Evolutionary conservation across 768 basidiomycete genomes (phyloP).

Genomic region (Pleurotus salmoneostramineus): DNA sequence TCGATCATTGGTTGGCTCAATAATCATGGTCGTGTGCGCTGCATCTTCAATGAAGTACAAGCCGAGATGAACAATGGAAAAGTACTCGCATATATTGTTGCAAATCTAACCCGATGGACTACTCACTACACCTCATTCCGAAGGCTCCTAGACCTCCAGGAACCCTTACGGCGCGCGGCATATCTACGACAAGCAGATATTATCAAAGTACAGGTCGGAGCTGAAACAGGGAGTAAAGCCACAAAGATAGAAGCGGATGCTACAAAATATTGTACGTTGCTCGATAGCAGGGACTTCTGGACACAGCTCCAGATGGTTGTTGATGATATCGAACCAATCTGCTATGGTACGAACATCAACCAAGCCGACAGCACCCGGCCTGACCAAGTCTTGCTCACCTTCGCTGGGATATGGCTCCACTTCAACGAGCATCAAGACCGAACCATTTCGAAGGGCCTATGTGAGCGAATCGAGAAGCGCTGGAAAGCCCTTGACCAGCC

Average conservation of each 20-base stretch:
- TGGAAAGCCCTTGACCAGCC: slow-evolving; percentile 26
- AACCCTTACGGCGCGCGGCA: slow-evolving; percentile 16
- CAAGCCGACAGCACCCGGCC: slow-evolving; percentile 18
- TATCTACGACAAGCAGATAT: slow-evolving; percentile 15
- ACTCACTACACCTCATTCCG: slow-evolving; percentile 23
- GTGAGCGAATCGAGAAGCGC: slow-evolving; percentile 20
- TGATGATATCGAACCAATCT: slow-evolving; percentile 24
- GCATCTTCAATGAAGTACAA: slow-evolving; percentile 19
- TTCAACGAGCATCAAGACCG: slow-evolving; percentile 20
- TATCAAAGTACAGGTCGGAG: slow-evolving; percentile 21
- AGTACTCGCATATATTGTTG: slow-evolving; percentile 19
- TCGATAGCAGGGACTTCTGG: slow-evolving; percentile 18
- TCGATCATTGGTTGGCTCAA: slow-evolving; percentile 21
- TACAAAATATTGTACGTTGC: slow-evolving; percentile 16
- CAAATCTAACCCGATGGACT: slow-evolving; percentile 23
- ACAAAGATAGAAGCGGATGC: slow-evolving; percentile 16
- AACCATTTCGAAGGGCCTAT: slow-evolving; percentile 17
- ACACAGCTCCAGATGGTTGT: slow-evolving; percentile 13
- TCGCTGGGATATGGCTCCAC: slow-evolving; percentile 22
- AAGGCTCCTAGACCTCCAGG: slow-evolving; percentile 16
- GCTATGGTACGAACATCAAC: slow-evolving; percentile 20
- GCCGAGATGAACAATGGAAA: slow-evolving; percentile 13
- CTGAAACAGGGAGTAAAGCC: slow-evolving; percentile 17
- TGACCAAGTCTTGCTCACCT: slow-evolving; percentile 22
- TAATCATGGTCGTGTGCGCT: slow-evolving; percentile 20